These are phyloP conservation scores for Paramecium bursaria DNA, from an alignment of 73 alveolate species.

Conservation along the genomic window DNA sequence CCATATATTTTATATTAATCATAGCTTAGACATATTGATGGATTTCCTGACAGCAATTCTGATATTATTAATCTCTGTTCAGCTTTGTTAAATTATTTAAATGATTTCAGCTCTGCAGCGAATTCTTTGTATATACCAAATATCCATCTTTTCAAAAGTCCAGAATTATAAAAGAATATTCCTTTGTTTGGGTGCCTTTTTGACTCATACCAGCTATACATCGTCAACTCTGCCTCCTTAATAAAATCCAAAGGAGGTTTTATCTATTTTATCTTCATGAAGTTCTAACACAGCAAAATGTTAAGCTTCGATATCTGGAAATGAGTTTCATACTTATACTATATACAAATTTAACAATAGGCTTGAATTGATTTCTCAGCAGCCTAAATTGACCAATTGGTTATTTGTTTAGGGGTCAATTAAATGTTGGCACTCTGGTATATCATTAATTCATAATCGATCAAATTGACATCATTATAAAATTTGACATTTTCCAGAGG, in stretches of 20 bases:
- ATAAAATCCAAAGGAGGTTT: conserved; percentile 3
- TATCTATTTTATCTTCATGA: neutral
- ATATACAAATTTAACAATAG: neutral
- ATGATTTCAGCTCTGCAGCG: no score
- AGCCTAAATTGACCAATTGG: conserved; percentile 35
- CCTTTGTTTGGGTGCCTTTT: conserved; percentile 43
- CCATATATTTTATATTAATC: no score
- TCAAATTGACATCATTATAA: no score
- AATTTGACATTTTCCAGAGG: no score
- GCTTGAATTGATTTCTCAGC: conserved; percentile 30
- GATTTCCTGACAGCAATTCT: no score
- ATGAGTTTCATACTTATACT: neutral
- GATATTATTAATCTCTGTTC: no score
- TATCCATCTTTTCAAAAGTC: conserved; percentile 18
- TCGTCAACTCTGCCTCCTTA: neutral
- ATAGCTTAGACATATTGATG: no score
- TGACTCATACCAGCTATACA: conserved; percentile 30
- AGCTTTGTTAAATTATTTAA: no score
- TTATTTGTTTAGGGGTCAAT: conserved; percentile 23
- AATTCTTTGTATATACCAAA: no score
- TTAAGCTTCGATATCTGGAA: neutral
- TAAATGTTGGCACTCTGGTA: neutral
- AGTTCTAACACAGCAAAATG: neutral
- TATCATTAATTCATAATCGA: neutral
- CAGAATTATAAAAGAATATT: conserved; percentile 7